Percentiles rank a stretch among this genome's conserved stretches.
Evolutionary conservation across 805 yeast species (phyloP).

Genomic region (Candida yuanshanica): DNA sequence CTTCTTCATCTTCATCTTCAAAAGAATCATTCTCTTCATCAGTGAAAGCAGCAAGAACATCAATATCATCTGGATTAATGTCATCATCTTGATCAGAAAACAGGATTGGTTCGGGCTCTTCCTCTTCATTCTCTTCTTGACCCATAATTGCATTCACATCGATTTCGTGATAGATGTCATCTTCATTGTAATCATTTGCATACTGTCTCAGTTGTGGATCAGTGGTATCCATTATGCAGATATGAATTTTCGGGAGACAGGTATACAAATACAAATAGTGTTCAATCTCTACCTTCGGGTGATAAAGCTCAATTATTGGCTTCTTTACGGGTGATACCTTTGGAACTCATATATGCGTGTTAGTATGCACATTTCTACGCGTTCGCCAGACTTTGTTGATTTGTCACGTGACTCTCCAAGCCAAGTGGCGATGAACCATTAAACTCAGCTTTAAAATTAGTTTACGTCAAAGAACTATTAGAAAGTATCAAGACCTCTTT

Average conservation of each 20-base stretch:
- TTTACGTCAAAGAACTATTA: no score
- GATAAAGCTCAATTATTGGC: no score
- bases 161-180: conserved; percentile 21
- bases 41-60: conserved; percentile 32
- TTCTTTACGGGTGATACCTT: background rate
- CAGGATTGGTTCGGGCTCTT: background rate
- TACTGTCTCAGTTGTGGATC: conserved; percentile 1
- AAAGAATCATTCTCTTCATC: conserved; percentile 31
- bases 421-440: background rate
- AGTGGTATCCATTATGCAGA: background rate
- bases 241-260: no score
- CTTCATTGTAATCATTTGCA: conserved; percentile 3
- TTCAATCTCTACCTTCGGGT: no score
- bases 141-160: conserved; percentile 27
- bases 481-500: no score
- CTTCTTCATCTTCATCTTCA: conserved; percentile 36
- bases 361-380: background rate
- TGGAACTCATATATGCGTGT: no score
- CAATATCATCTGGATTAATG: conserved; percentile 21
- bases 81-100: conserved; percentile 9
- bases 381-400: background rate
- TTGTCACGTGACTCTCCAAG: no score
- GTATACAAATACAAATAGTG: no score
- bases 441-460: no score
- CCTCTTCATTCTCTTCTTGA: conserved; percentile 9